Percentiles rank a stretch among this genome's conserved stretches.
phyloP scores from a whole-genome alignment of 2,329 filamentous ascomycete genomes.

The Aschersonia sp. region DNA sequence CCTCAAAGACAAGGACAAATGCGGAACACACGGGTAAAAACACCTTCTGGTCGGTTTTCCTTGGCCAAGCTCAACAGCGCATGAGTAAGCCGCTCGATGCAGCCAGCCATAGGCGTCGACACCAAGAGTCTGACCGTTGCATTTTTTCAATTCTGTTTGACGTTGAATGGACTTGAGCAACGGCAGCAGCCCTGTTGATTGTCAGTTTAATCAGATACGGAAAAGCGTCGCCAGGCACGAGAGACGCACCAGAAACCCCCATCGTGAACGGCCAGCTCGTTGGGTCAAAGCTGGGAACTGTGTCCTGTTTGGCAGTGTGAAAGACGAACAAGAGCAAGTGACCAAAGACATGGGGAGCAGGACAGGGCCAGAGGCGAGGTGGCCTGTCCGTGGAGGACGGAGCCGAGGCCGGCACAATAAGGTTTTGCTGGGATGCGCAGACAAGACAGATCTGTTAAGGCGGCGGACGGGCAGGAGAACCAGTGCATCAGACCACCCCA shows the following conservation, averaged over 20 bases:
- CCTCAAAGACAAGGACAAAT: not conserved
- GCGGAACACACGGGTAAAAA: slow-evolving; percentile 3
- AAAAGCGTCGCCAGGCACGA: not conserved
- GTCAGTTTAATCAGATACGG: not conserved
- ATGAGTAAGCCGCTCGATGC: slow-evolving; percentile 80
- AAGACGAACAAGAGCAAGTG: no score
- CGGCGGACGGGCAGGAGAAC: no score
- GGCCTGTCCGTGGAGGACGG: no score
- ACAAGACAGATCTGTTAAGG: no score
- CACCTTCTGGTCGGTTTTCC: slow-evolving; percentile 81
- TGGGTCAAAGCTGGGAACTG: no score
- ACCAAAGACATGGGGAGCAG: no score
- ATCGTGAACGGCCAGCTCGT: slow-evolving; percentile 9
- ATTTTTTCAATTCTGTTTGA: slow-evolving; percentile 74
- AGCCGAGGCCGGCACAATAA: no score
- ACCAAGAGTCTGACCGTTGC: slow-evolving; percentile 75
- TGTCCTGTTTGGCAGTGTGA: no score
- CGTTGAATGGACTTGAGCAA: slow-evolving; percentile 94
- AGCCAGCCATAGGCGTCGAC: slow-evolving; percentile 98
- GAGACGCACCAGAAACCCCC: slow-evolving; percentile 20
- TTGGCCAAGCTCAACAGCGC: slow-evolving; percentile 79
- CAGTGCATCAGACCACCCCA: no score
- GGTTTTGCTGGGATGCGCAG: no score
- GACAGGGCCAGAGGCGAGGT: no score
- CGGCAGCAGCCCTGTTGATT: slow-evolving; percentile 58